A percentile compares a stretch with the other conserved stretches of the same genome.
These are phyloP conservation scores for Anthracocystis panici-leucophaei DNA, from an alignment of 1,284 basidiomycete genomes.

Conservation along the genomic window DNA sequence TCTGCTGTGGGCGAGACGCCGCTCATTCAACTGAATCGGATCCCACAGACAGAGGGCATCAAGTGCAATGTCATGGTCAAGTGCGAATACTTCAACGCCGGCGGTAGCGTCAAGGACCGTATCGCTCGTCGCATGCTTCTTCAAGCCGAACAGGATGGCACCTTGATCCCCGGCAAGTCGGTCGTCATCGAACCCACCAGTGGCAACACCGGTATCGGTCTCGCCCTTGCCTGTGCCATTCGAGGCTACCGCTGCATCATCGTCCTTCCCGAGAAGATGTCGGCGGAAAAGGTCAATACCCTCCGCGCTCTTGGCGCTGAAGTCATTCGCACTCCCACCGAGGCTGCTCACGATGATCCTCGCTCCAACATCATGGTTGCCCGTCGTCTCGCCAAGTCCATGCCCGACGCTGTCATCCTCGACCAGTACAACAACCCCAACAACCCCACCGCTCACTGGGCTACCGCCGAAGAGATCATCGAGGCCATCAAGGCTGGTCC, in stretches of 20 bases:
- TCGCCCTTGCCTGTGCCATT: conserved; percentile 83
- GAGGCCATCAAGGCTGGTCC: conserved; percentile 79
- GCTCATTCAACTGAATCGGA: conserved; percentile 84
- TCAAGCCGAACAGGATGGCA: conserved; percentile 87
- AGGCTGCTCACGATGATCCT: conserved; percentile 84
- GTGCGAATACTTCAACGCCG: conserved; percentile 88
- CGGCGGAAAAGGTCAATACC: conserved; percentile 91
- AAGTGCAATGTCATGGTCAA: conserved; percentile 94
- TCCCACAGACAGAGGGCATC: conserved; percentile 80
- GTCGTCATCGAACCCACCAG: conserved; percentile 89
- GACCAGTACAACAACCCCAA: conserved; percentile 83
- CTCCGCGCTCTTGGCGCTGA: conserved; percentile 91
- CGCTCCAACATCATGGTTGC: conserved; percentile 92
- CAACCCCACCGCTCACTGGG: conserved; percentile 71
- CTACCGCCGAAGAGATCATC: conserved; percentile 65
- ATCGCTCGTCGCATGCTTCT: conserved; percentile 90
- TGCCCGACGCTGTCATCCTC: conserved; percentile 87
- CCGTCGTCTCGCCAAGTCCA: conserved; percentile 79
- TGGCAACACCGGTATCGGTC: conserved; percentile 86
- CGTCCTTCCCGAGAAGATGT: conserved; percentile 94
- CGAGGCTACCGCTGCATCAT: conserved; percentile 86
- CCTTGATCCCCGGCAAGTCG: conserved; percentile 86
- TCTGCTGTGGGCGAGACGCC: conserved; percentile 91
- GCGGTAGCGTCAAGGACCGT: conserved; percentile 94
- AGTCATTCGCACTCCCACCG: conserved; percentile 93